Evolutionary conservation across 345 rosid species (phyloP).

Genomic region (Camelina hispida): DNA sequence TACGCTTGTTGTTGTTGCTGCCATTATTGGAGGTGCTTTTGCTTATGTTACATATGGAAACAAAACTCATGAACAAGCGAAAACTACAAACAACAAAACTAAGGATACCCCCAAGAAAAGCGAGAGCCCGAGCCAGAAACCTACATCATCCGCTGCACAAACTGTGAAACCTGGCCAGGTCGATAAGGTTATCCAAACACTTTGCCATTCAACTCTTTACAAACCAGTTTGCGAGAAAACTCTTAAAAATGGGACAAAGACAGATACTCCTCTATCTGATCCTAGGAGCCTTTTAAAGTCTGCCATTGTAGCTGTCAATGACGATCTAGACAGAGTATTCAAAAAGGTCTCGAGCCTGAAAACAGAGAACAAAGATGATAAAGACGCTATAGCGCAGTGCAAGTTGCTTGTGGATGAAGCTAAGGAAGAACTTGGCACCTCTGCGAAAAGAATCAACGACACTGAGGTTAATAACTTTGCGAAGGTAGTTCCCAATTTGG

Average conservation of each 20-base stretch:
- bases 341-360: slow-evolving; percentile 44
- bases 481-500: slow-evolving; percentile 48
- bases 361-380: slow-evolving; percentile 49
- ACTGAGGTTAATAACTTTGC: slow-evolving; percentile 37
- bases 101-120: slow-evolving; percentile 11
- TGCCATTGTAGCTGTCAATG: slow-evolving; percentile 53
- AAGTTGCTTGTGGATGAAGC: slow-evolving; percentile 57
- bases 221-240: slow-evolving; percentile 54
- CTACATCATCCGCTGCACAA: slow-evolving; percentile 28
- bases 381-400: slow-evolving; percentile 73
- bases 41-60: slow-evolving; percentile 46
- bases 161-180: slow-evolving; percentile 33
- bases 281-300: slow-evolving; percentile 59
- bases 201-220: slow-evolving; percentile 63
- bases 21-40: slow-evolving; percentile 50
- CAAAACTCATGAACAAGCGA: slow-evolving; percentile 30
- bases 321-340: slow-evolving; percentile 49
- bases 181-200: slow-evolving; percentile 48
- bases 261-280: slow-evolving; percentile 37
- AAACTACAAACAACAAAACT: slow-evolving; percentile 29
- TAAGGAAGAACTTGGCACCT: slow-evolving; percentile 53
- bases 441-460: slow-evolving; percentile 38
- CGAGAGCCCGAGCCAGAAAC: slow-evolving; percentile 29
- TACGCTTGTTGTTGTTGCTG: slow-evolving; percentile 44
- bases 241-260: slow-evolving; percentile 44